phyloP scores from a whole-genome alignment of 2,329 filamentous ascomycete species.

The Boeremia lycopersici region DNA sequence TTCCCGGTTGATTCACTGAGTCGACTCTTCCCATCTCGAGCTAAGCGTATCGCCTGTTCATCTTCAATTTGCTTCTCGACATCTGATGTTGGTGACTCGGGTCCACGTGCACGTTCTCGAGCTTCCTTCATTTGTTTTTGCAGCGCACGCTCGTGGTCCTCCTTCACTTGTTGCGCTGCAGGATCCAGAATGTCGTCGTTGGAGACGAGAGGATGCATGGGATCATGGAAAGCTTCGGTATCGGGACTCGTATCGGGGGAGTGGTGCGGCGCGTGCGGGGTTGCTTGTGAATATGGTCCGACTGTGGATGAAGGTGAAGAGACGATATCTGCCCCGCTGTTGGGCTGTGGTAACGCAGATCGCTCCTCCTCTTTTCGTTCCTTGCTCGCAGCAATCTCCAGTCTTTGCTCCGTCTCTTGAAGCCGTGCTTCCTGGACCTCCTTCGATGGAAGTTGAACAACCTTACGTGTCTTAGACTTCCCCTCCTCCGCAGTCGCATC shows the following conservation, averaged over 20 bases:
- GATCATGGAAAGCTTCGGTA: conserved; percentile 58
- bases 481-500: conserved; percentile 7
- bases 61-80: conserved; percentile 64
- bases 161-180: conserved; percentile 54
- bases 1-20: conserved; percentile 27
- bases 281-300: conserved; percentile 72
- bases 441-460: conserved; percentile 56
- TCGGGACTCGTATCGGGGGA: conserved; percentile 79
- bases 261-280: conserved; percentile 69
- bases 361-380: conserved; percentile 48
- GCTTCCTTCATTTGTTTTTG: conserved; percentile 57
- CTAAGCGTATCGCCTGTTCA: conserved; percentile 54
- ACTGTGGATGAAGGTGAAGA: conserved; percentile 69
- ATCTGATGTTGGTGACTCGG: conserved; percentile 60
- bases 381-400: conserved; percentile 45
- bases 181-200: conserved; percentile 41
- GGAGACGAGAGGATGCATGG: conserved; percentile 32
- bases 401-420: conserved; percentile 49
- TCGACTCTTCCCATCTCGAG: conserved; percentile 40
- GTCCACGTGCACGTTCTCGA: conserved; percentile 49
- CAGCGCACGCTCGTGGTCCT: conserved; percentile 59
- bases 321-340: conserved; percentile 38
- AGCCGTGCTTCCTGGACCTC: conserved; percentile 57
- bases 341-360: conserved; percentile 35
- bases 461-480: conserved; percentile 37